A percentile compares a stretch with the other conserved stretches of the same genome.
Evolutionary conservation across 208 protist species (phyloP).

Genomic region (Porcisia hertigi): DNA sequence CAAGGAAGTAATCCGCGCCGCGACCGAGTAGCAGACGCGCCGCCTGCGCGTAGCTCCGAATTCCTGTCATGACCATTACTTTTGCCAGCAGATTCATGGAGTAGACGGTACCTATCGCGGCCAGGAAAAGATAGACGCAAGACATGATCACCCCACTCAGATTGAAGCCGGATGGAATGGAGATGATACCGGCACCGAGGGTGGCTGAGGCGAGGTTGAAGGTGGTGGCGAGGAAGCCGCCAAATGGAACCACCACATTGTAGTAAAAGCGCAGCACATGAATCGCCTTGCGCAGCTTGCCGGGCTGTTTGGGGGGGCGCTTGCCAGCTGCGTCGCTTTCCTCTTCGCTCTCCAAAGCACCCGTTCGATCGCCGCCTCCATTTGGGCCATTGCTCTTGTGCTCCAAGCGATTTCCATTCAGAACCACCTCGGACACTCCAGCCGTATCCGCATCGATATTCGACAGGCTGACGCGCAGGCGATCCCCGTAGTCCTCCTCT

Average conservation of each 20-base stretch:
- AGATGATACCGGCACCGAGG: slow-evolving; percentile 69
- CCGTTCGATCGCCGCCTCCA: background rate
- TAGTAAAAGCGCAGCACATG: slow-evolving; percentile 14
- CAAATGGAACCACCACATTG: slow-evolving; percentile 48
- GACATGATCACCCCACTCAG: slow-evolving; percentile 53
- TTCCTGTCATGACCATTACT: slow-evolving; percentile 34
- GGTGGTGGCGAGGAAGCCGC: slow-evolving; percentile 39
- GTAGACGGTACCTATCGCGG: slow-evolving; percentile 45
- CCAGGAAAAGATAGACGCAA: slow-evolving; percentile 45
- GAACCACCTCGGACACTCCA: slow-evolving; percentile 12
- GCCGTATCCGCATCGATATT: slow-evolving; percentile 21
- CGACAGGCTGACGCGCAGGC: slow-evolving; percentile 27
- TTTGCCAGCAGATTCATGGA: slow-evolving; percentile 56
- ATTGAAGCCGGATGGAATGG: slow-evolving; percentile 58
- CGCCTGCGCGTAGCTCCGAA: slow-evolving; percentile 43
- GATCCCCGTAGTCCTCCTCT: slow-evolving; percentile 21
- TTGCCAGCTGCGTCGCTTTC: background rate
- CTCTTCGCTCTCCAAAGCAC: slow-evolving; percentile 18
- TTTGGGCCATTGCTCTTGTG: slow-evolving; percentile 4
- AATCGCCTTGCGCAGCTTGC: slow-evolving; percentile 22
- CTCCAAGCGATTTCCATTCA: slow-evolving; percentile 19
- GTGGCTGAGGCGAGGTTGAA: slow-evolving; percentile 57
- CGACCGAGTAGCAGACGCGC: slow-evolving; percentile 49
- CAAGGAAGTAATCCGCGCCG: slow-evolving; percentile 52
- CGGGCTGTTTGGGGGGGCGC: background rate